Conservation (phyloP, 2,329 filamentous ascomycete species). For the Coniochaeta hoffmannii region DNA sequence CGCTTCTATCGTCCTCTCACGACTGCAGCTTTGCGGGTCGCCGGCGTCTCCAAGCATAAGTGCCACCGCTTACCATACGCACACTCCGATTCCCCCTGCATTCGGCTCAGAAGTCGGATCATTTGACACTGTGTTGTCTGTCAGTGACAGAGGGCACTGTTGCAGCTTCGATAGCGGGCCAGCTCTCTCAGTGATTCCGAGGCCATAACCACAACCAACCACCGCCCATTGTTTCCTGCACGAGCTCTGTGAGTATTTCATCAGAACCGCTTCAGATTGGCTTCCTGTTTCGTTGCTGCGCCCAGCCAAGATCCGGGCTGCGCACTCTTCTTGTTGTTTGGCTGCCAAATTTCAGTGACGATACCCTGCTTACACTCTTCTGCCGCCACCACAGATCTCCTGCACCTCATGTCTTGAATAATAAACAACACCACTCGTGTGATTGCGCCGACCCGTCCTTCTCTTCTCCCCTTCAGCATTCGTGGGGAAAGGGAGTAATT, state of each 20-base stretch:
- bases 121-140: background rate
- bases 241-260: background rate
- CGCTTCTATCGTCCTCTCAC: background rate
- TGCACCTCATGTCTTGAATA: constrained; percentile 13
- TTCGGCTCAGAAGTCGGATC: background rate
- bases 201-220: background rate
- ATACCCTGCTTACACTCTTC: constrained; percentile 3
- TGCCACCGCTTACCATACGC: background rate
- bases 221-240: background rate
- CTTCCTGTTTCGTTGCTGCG: background rate
- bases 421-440: constrained; percentile 3
- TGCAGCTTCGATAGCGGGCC: background rate
- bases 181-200: background rate
- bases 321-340: constrained; percentile 1
- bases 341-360: background rate
- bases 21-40: background rate
- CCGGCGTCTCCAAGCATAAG: background rate
- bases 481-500: constrained; percentile 9
- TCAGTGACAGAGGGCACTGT: background rate
- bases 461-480: constrained; percentile 3
- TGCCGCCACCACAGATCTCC: constrained; percentile 5
- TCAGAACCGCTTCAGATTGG: background rate
- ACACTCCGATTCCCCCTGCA: background rate
- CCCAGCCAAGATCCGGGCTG: background rate
- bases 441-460: background rate